Evolutionary conservation across 2,329 filamentous ascomycete species (phyloP), one percentile per base, ranked within the genome.

Genomic region (Colletotrichum sp.): DNA sequence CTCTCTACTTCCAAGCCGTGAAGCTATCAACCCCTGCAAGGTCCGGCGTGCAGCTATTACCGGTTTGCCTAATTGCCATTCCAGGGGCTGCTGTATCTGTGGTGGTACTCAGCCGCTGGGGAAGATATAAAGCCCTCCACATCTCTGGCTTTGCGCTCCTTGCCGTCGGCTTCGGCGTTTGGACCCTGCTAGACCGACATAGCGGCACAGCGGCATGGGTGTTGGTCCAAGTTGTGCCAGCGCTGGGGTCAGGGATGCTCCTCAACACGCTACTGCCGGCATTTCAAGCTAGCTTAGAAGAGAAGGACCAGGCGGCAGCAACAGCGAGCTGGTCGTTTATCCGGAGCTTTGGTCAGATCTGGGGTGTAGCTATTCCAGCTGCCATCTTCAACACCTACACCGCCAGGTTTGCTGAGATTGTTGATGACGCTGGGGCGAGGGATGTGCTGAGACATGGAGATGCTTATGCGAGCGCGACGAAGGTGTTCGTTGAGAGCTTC

Each of bases 1-100:
- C 88, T 0, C 74, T 89, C 2, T 89, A 88, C 78, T 89, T 89
- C 78, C 87, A 89, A 69, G 83, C 81, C 1, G 85, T 89, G 0
- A 79, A 80, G 7, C 44, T 79, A 1, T 81, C 82, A 7, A 80
- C 81, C 0, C 84, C 88, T 0, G 78, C 79, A 0, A 75, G 81
- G 0, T 79, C 85, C 0, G 86, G 84, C 4, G 81, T 86, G 1
- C 78, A 81, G 24, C 74, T 86, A 21, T 80, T 87, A 60, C 79
- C 82, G 65, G 77, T 80, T 1, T 79, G 80, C 0, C 66, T 83
- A 1, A 80, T 83, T 13, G 80, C 79, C 2, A 78, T 85, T 21
- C 81, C 83, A 0, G 78, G 81, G 15, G 77, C 81, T 2, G 77
- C 81, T 2, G 18, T 83, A 12, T 81, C 79, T 0, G 83, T 81